Evolutionary conservation across 305 asterid species (phyloP).

Genomic region (Fraxinus dipetala): DNA sequence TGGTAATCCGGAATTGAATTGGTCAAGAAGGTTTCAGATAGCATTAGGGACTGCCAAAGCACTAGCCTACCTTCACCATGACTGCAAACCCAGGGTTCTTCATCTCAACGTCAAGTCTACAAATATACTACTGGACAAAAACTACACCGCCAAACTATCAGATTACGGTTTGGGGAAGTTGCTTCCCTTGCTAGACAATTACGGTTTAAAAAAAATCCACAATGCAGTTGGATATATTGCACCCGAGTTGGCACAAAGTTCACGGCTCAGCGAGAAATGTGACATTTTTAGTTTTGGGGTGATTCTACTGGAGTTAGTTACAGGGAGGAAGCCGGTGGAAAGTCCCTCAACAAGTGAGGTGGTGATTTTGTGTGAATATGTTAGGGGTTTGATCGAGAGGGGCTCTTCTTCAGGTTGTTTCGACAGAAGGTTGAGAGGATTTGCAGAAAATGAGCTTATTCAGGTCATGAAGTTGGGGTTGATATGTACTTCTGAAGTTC

Average conservation of each 20-base stretch:
- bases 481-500: conserved; percentile 64
- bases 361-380: conserved; percentile 68
- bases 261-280: conserved; percentile 62
- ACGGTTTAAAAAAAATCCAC: conserved; percentile 59
- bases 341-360: conserved; percentile 56
- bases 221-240: conserved; percentile 87
- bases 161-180: conserved; percentile 72
- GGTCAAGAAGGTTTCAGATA: conserved; percentile 72
- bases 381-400: conserved; percentile 58
- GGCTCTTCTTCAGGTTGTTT: conserved; percentile 65
- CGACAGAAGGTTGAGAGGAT: conserved; percentile 64
- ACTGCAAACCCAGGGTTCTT: conserved; percentile 75
- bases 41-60: conserved; percentile 80
- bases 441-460: conserved; percentile 62
- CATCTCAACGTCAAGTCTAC: conserved; percentile 83
- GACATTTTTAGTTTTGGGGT: conserved; percentile 87
- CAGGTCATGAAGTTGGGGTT: conserved; percentile 90
- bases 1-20: conserved; percentile 63
- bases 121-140: conserved; percentile 63
- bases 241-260: conserved; percentile 82
- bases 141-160: conserved; percentile 53
- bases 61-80: conserved; percentile 79
- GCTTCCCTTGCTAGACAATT: conserved; percentile 54
- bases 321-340: conserved; percentile 87
- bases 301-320: conserved; percentile 71